These are phyloP conservation scores for Backusella australiensis DNA, from an alignment of 192 early-diverging fungal species.

Conservation along the genomic window DNA sequence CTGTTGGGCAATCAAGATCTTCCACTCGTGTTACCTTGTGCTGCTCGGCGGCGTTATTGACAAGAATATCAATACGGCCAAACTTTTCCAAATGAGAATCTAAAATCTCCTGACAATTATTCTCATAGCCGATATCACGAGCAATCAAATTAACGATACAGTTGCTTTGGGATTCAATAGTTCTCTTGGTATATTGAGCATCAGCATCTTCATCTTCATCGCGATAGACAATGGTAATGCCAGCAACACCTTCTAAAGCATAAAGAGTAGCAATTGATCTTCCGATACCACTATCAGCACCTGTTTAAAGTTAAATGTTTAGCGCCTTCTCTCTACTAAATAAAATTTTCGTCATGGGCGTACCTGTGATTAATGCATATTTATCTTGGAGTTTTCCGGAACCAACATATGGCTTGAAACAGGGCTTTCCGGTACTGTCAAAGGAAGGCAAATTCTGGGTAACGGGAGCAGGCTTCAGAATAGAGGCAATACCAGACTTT, in stretches of 20 bases:
- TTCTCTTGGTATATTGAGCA: constrained; percentile 41
- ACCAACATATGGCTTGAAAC: constrained; percentile 42
- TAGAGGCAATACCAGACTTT: constrained; percentile 33
- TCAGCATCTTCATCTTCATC: constrained; percentile 54
- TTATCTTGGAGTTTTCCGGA: constrained; percentile 45
- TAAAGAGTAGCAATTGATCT: constrained; percentile 51
- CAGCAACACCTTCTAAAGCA: constrained; percentile 45
- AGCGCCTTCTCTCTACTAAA: background rate
- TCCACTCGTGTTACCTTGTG: constrained; percentile 37
- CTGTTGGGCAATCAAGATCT: constrained; percentile 36
- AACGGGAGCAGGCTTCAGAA: constrained; percentile 40
- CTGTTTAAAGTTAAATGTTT: background rate
- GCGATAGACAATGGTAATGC: constrained; percentile 50
- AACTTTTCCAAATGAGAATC: constrained; percentile 37
- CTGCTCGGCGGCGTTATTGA: constrained; percentile 46
- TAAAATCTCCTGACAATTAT: constrained; percentile 40
- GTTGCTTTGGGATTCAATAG: constrained; percentile 33
- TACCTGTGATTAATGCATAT: constrained; percentile 46
- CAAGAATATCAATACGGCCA: constrained; percentile 42
- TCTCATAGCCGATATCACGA: constrained; percentile 40
- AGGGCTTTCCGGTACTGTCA: constrained; percentile 28
- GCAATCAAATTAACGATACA: constrained; percentile 35
- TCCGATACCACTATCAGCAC: constrained; percentile 51
- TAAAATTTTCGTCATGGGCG: background rate
- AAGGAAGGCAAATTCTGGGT: constrained; percentile 42